These are phyloP conservation scores for Przewalskia tangutica DNA, from an alignment of 257 asterid genomes.

Conservation along the genomic window DNA sequence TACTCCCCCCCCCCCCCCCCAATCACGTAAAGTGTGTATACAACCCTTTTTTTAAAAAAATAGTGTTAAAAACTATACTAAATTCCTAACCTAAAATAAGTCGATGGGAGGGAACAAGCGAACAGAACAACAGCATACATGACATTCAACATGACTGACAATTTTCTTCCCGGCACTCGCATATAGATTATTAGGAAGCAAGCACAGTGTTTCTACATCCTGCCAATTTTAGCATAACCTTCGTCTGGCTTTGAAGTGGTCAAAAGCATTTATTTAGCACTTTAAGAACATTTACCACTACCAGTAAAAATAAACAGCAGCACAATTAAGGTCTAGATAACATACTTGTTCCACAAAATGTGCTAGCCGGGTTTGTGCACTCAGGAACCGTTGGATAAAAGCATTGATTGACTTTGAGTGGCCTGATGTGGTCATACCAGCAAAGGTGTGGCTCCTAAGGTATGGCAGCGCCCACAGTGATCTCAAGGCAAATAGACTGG, in stretches of 20 bases:
- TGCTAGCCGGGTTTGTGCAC: conserved; percentile 90
- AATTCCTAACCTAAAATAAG: background rate
- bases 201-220: background rate
- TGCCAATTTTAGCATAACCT: background rate
- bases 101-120: background rate
- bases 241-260: background rate
- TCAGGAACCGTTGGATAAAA: conserved; percentile 86
- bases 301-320: background rate
- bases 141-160: background rate
- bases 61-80: background rate
- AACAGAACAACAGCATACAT: background rate
- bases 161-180: background rate
- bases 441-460: conserved; percentile 89
- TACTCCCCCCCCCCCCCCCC: background rate
- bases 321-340: conserved; percentile 10
- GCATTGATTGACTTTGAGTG: conserved; percentile 83
- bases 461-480: conserved; percentile 87
- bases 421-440: conserved; percentile 81
- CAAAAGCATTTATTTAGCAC: background rate
- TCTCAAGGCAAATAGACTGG: conserved; percentile 63
- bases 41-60: background rate
- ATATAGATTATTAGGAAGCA: background rate
- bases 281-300: background rate
- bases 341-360: conserved; percentile 94
- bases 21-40: background rate